Conservation (phyloP, 2,329 filamentous ascomycete species). For the Cadophora malorum region DNA sequence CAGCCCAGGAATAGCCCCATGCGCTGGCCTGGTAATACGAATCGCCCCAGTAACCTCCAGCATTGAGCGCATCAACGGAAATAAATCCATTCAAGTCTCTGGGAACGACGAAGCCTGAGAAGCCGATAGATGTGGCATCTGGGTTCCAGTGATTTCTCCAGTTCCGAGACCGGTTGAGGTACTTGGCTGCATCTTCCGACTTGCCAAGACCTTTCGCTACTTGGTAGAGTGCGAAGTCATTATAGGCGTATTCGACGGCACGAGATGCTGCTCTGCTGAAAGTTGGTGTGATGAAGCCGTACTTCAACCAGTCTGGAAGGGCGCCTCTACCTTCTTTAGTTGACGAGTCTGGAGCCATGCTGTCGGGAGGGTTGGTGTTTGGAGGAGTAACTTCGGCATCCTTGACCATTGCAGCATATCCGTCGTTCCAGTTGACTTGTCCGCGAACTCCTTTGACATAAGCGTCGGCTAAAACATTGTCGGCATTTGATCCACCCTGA, state of each 20-base stretch:
- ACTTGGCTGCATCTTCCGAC: conserved; percentile 58
- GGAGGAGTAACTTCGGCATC: conserved; percentile 69
- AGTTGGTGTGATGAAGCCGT: conserved; percentile 69
- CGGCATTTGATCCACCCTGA: conserved; percentile 73
- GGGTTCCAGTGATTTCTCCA: conserved; percentile 78
- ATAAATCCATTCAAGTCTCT: conserved; percentile 56
- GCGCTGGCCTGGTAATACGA: conserved; percentile 57
- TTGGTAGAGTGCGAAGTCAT: conserved; percentile 71
- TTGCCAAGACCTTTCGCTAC: conserved; percentile 61
- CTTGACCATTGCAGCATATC: conserved; percentile 51
- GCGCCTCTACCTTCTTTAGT: conserved; percentile 73
- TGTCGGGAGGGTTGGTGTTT: conserved; percentile 64
- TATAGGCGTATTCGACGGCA: conserved; percentile 70
- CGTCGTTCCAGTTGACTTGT: conserved; percentile 47
- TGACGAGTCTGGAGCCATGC: conserved; percentile 58
- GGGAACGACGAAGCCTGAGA: conserved; percentile 71
- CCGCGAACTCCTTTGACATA: conserved; percentile 70
- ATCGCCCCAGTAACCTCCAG: conserved; percentile 60
- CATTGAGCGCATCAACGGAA: conserved; percentile 52
- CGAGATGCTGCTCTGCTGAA: conserved; percentile 67
- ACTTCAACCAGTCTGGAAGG: conserved; percentile 69
- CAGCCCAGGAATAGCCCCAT: conserved; percentile 60
- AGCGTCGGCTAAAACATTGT: conserved; percentile 75
- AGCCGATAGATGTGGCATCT: conserved; percentile 61
- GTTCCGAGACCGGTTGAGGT: conserved; percentile 67